Percentiles rank a stretch among this genome's conserved stretches.
phyloP scores from a whole-genome alignment of 2,329 filamentous ascomycete genomes.

The Aureobasidium vineae region DNA sequence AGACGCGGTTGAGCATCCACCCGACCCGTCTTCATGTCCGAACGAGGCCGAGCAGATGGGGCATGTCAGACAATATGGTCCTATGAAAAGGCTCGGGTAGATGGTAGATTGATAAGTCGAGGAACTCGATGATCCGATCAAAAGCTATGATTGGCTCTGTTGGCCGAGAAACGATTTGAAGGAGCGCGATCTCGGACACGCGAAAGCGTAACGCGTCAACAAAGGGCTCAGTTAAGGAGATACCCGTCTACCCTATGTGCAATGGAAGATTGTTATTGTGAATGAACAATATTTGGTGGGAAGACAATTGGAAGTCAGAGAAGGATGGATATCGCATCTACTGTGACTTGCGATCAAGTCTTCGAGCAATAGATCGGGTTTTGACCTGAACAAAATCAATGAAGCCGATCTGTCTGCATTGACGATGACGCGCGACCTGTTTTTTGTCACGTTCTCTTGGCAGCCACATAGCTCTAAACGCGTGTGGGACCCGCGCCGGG shows the following conservation, averaged over 20 bases:
- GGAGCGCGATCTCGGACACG: conserved; percentile 5
- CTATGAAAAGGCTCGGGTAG: not conserved
- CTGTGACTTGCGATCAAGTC: not conserved
- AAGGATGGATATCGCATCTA: not conserved
- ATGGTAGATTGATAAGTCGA: conserved; percentile 23
- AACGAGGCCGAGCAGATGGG: not conserved
- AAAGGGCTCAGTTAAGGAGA: not conserved
- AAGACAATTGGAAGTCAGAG: not conserved
- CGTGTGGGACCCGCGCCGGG: not conserved
- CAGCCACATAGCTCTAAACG: not conserved
- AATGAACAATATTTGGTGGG: no score
- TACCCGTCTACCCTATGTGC: not conserved
- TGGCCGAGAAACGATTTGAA: conserved; percentile 13
- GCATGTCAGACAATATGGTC: not conserved
- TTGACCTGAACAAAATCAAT: not conserved
- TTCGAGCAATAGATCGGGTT: not conserved
- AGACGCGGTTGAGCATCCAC: not conserved
- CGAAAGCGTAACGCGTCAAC: not conserved
- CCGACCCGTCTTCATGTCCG: not conserved
- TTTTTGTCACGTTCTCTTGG: not conserved
- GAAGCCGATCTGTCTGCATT: not conserved
- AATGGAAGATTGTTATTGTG: not conserved
- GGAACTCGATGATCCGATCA: conserved; percentile 3
- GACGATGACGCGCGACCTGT: not conserved
- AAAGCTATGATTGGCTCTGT: conserved; percentile 17